Percentiles rank a stretch among this genome's conserved stretches.
Evolutionary conservation across 2,329 filamentous ascomycete species (phyloP).

Genomic region (Coniochaeta hoffmannii): DNA sequence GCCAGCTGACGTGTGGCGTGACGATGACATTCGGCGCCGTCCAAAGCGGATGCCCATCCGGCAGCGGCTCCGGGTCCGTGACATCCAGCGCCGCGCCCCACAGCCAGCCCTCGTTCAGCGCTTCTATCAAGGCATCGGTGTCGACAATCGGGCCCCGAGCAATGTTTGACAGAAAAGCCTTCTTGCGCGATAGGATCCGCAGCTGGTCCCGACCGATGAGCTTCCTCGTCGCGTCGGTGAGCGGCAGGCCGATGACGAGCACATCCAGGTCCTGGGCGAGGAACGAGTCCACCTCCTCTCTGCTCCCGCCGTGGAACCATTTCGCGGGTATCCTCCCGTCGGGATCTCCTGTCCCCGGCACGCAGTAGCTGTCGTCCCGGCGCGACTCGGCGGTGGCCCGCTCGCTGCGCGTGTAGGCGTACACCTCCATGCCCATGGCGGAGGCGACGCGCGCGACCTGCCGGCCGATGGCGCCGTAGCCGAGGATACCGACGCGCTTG

Average conservation of each 20-base stretch:
- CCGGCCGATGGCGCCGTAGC: conserved; percentile 38
- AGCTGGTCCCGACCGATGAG: conserved; percentile 38
- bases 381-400: conserved; percentile 51
- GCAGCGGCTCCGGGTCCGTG: conserved; percentile 65
- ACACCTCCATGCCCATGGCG: conserved; percentile 58
- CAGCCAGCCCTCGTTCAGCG: conserved; percentile 33
- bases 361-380: conserved; percentile 51
- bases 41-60: conserved; percentile 57
- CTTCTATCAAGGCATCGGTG: conserved; percentile 45
- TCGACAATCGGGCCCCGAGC: conserved; percentile 43
- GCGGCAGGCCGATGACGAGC: conserved; percentile 32
- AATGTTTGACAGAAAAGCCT: conserved; percentile 59
- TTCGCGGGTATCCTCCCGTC: conserved; percentile 30
- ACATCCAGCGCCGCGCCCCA: conserved; percentile 63
- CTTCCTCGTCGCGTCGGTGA: conserved; percentile 27
- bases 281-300: conserved; percentile 30
- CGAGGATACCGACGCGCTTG: conserved; percentile 31
- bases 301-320: conserved; percentile 32
- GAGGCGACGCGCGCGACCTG: conserved; percentile 39
- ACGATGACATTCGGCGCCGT: conserved; percentile 56
- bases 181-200: conserved; percentile 27
- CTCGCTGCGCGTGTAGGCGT: conserved; percentile 59
- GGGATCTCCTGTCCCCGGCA: conserved; percentile 51
- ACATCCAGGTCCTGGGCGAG: conserved; percentile 34
- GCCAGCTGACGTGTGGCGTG: conserved; percentile 30